Conservation (phyloP, 1,284 basidiomycete species). For the Ceratorhiza oryzae-sativae region DNA sequence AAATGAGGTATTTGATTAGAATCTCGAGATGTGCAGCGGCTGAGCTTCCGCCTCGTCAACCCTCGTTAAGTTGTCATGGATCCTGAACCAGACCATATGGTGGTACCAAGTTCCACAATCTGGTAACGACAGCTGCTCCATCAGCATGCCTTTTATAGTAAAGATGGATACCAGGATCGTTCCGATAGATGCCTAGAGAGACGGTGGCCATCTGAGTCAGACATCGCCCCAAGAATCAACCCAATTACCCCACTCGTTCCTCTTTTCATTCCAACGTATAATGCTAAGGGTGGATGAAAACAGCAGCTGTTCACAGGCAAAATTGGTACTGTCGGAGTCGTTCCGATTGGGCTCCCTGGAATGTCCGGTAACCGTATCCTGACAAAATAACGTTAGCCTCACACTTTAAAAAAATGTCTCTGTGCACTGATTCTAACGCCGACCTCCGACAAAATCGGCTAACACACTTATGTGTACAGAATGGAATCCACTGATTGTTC, state of each 20-base stretch:
- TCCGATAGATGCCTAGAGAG: too few relatives aligned
- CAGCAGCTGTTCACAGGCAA: background rate
- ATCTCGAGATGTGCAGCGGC: background rate
- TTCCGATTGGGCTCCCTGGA: too few relatives aligned
- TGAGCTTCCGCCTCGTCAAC: background rate
- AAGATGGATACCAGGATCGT: too few relatives aligned
- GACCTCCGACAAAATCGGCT: background rate
- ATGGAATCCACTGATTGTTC: background rate
- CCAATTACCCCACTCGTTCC: too few relatives aligned
- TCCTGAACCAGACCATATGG: background rate
- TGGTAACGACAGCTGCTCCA: too few relatives aligned
- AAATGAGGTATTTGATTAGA: background rate
- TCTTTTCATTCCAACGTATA: background rate
- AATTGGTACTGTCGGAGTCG: background rate
- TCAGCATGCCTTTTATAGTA: too few relatives aligned
- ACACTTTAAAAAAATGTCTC: background rate
- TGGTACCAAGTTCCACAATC: too few relatives aligned
- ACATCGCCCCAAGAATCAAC: too few relatives aligned
- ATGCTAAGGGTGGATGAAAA: background rate
- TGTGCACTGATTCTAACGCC: background rate
- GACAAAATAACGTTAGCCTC: constrained; percentile 3
- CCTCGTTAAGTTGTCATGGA: too few relatives aligned
- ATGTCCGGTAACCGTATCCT: background rate
- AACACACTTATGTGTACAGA: background rate
- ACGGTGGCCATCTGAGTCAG: too few relatives aligned